These are phyloP conservation scores for Saturnispora besseyi DNA, from an alignment of 805 yeast species.

Conservation along the genomic window DNA sequence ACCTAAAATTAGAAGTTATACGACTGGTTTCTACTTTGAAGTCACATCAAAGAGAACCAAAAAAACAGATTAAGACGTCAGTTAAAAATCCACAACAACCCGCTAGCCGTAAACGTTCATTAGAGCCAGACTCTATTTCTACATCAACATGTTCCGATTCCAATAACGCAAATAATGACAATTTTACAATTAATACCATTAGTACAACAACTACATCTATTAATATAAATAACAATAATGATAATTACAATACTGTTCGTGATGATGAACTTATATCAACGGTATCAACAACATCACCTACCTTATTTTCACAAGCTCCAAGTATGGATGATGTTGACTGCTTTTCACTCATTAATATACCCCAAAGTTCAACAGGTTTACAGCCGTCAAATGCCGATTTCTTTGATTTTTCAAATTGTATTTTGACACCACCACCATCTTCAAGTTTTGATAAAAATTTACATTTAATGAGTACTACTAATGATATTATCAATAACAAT, in stretches of 20 bases:
- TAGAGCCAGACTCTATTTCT: slow-evolving; percentile 6
- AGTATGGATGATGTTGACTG: slow-evolving; percentile 4
- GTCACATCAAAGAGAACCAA: neutral
- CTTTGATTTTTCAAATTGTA: neutral
- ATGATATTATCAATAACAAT: neutral
- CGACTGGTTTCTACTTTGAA: slow-evolving; percentile 35
- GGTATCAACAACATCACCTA: slow-evolving; percentile 19
- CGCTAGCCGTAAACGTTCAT: neutral
- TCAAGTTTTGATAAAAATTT: neutral
- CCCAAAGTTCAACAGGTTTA: neutral
- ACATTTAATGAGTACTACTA: neutral
- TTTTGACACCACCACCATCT: slow-evolving; percentile 1
- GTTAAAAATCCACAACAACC: neutral
- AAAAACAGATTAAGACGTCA: neutral
- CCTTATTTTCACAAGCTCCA: slow-evolving; percentile 15
- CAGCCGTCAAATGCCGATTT: neutral
- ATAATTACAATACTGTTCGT: slow-evolving; percentile 22
- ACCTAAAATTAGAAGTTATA: slow-evolving; percentile 35
- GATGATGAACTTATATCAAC: slow-evolving; percentile 24
- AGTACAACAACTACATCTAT: neutral
- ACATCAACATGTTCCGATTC: neutral
- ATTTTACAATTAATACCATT: neutral
- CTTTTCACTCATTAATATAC: slow-evolving; percentile 5
- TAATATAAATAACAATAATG: slow-evolving; percentile 18
- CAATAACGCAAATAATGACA: neutral